phyloP scores from a whole-genome alignment of 768 basidiomycete genomes.

The Macrocybe gigantea region DNA sequence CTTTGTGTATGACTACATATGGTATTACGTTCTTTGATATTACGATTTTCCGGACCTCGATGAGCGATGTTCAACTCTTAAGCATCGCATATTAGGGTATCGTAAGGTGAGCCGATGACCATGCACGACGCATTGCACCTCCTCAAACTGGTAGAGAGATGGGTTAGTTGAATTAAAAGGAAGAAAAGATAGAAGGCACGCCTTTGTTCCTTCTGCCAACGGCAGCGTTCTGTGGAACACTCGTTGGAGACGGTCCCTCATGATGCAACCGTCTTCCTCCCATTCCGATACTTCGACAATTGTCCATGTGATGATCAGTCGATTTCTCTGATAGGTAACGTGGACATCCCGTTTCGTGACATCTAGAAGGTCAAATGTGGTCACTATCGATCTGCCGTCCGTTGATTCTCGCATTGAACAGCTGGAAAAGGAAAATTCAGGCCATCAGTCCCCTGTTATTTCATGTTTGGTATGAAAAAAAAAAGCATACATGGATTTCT shows the following conservation, averaged over 20 bases:
- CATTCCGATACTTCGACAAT: slow-evolving; percentile 53
- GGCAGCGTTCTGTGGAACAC: slow-evolving; percentile 64
- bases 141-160: slow-evolving; percentile 50
- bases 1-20: neutral
- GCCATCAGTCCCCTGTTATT: slow-evolving; percentile 9
- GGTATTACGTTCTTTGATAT: slow-evolving; percentile 1
- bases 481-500: slow-evolving; percentile 55
- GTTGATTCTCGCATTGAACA: slow-evolving; percentile 66
- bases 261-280: slow-evolving; percentile 53
- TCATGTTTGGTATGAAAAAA: slow-evolving; percentile 7
- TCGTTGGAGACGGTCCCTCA: slow-evolving; percentile 59
- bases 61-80: slow-evolving; percentile 34
- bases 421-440: slow-evolving; percentile 27
- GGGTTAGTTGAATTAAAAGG: neutral
- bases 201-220: slow-evolving; percentile 68
- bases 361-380: slow-evolving; percentile 65
- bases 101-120: slow-evolving; percentile 53
- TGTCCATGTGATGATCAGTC: slow-evolving; percentile 64
- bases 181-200: slow-evolving; percentile 20
- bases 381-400: slow-evolving; percentile 64
- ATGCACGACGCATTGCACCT: slow-evolving; percentile 64
- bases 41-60: slow-evolving; percentile 36
- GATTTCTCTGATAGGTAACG: slow-evolving; percentile 61
- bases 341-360: slow-evolving; percentile 72
- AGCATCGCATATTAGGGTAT: slow-evolving; percentile 57